Evolutionary conservation across 768 basidiomycete genomes (phyloP).

Genomic region (Cystofilobasidium macerans): DNA sequence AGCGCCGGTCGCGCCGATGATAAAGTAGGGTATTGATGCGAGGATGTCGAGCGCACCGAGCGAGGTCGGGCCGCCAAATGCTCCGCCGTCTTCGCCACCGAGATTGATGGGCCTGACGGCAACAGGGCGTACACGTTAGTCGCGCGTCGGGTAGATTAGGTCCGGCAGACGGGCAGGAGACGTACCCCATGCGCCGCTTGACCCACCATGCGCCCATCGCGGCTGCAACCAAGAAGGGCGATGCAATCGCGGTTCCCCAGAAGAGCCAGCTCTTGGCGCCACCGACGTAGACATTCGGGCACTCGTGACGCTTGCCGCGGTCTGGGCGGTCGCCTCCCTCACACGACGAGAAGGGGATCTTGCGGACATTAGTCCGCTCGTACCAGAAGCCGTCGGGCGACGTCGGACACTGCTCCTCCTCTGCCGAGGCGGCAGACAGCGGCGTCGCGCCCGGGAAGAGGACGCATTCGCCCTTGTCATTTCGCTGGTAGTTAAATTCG

Average conservation of each 20-base stretch:
- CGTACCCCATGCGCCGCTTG: slow-evolving; percentile 63
- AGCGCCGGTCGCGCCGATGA: slow-evolving; percentile 60
- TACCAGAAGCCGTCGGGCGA: slow-evolving; percentile 58
- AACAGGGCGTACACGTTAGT: slow-evolving; percentile 17
- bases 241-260: slow-evolving; percentile 65
- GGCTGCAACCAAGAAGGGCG: slow-evolving; percentile 67
- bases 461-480: slow-evolving; percentile 61
- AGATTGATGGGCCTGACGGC: slow-evolving; percentile 30
- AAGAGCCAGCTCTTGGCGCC: slow-evolving; percentile 48
- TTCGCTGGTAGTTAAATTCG: slow-evolving; percentile 80
- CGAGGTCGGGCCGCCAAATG: slow-evolving; percentile 33
- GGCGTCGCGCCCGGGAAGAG: slow-evolving; percentile 59
- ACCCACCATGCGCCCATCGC: slow-evolving; percentile 74
- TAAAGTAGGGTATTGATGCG: slow-evolving; percentile 80
- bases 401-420: slow-evolving; percentile 35
- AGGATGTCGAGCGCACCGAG: slow-evolving; percentile 55
- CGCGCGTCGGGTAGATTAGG: no score
- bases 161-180: slow-evolving; percentile 28
- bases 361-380: slow-evolving; percentile 79
- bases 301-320: slow-evolving; percentile 58
- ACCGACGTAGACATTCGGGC: slow-evolving; percentile 44
- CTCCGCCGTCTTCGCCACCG: slow-evolving; percentile 36
- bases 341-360: slow-evolving; percentile 80
- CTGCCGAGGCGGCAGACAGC: slow-evolving; percentile 40
- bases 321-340: slow-evolving; percentile 69